A percentile compares a stretch with the other conserved stretches of the same genome.
Evolutionary conservation across 1,139 yeast species (phyloP).

Genomic region (Martiniozyma asiatica): DNA sequence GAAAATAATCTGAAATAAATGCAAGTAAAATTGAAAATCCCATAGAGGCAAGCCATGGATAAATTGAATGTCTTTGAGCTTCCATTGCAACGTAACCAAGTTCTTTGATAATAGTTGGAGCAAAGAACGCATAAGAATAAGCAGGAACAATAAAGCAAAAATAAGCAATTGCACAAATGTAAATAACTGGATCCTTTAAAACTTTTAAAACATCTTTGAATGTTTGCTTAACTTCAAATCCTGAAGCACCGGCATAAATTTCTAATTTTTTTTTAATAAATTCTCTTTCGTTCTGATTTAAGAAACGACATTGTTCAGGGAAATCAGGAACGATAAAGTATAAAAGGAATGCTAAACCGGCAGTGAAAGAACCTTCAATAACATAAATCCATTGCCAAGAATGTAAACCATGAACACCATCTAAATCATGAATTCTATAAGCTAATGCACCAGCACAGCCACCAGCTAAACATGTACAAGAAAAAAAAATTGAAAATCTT

Average conservation of each 20-base stretch:
- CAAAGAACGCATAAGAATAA: conserved; percentile 63
- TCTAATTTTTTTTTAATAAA: conserved; percentile 45
- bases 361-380: conserved; percentile 63
- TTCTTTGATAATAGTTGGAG: conserved; percentile 51
- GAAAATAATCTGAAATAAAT: conserved; percentile 34
- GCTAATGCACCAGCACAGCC: conserved; percentile 78
- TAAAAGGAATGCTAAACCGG: conserved; percentile 47
- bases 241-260: conserved; percentile 43
- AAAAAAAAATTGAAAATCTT: conserved; percentile 55
- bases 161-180: conserved; percentile 48
- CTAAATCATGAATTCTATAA: conserved; percentile 41
- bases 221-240: conserved; percentile 37
- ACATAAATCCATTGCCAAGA: conserved; percentile 71
- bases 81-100: conserved; percentile 47
- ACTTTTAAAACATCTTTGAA: conserved; percentile 30
- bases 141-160: conserved; percentile 57
- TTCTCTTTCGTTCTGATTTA: conserved; percentile 33
- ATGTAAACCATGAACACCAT: conserved; percentile 35
- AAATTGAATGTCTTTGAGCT: conserved; percentile 59
- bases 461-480: conserved; percentile 66
- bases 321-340: conserved; percentile 62
- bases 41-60: conserved; percentile 65
- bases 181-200: conserved; percentile 41
- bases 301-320: conserved; percentile 50
- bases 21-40: conserved; percentile 39